A percentile compares a stretch with the other conserved stretches of the same genome.
phyloP scores from a whole-genome alignment of 306 rosid genomes.

The Rubus parviflorus region DNA sequence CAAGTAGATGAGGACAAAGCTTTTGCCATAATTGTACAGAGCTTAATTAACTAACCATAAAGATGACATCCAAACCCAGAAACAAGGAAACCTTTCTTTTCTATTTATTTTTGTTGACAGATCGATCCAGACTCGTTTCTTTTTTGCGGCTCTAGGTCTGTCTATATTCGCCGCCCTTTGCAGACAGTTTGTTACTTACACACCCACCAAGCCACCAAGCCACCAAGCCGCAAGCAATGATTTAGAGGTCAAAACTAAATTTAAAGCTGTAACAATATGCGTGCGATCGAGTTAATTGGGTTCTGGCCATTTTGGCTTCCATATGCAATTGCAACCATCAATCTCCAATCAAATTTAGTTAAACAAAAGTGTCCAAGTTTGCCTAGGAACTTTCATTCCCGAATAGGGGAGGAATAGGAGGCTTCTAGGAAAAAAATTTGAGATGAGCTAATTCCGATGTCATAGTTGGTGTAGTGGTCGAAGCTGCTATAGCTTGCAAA shows the following conservation, averaged over 20 bases:
- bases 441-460: no score
- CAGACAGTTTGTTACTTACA: background rate
- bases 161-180: background rate
- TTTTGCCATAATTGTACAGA: no score
- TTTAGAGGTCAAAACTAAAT: background rate
- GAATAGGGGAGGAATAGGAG: background rate
- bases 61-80: background rate
- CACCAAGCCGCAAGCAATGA: slow-evolving; percentile 9
- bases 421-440: background rate
- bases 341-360: background rate
- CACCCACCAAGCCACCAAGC: slow-evolving; percentile 7
- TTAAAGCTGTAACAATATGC: background rate
- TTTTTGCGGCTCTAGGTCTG: slow-evolving; percentile 13
- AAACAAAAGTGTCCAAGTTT: background rate
- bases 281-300: no score
- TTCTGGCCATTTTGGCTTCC: no score
- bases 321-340: background rate
- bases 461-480: background rate
- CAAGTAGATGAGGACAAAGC: background rate
- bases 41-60: no score
- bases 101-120: background rate
- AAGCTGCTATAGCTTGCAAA: no score
- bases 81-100: background rate
- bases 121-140: background rate
- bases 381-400: background rate